These are phyloP conservation scores for Coemansia sp. DNA, from an alignment of 192 early-diverging fungal genomes.

Conservation along the genomic window DNA sequence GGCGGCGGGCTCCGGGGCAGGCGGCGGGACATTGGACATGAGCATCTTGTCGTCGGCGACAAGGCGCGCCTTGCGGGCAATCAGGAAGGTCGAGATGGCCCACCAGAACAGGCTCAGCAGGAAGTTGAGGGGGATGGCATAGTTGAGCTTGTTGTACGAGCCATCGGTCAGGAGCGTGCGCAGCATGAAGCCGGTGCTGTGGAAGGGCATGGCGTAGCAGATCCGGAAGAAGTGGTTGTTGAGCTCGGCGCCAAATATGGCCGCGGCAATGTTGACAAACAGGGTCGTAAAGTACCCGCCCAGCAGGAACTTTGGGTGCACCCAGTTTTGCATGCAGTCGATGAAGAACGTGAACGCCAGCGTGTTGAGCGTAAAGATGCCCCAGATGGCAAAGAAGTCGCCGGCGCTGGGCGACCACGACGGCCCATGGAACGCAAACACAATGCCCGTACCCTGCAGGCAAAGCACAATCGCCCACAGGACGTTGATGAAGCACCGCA, in stretches of 20 bases:
- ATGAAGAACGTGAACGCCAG: slow-evolving; percentile 42
- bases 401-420: slow-evolving; percentile 29
- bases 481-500: slow-evolving; percentile 26
- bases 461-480: slow-evolving; percentile 26
- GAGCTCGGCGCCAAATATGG: slow-evolving; percentile 40
- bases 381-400: slow-evolving; percentile 39
- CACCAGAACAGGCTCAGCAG: slow-evolving; percentile 30
- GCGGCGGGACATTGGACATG: slow-evolving; percentile 44
- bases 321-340: slow-evolving; percentile 43
- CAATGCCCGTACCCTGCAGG: slow-evolving; percentile 27
- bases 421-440: slow-evolving; percentile 33
- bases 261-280: slow-evolving; percentile 37
- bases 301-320: slow-evolving; percentile 38
- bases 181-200: slow-evolving; percentile 20
- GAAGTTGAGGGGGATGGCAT: slow-evolving; percentile 23
- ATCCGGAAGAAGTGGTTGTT: slow-evolving; percentile 48
- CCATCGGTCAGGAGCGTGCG: slow-evolving; percentile 31
- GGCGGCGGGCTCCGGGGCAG: not conserved
- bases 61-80: slow-evolving; percentile 38
- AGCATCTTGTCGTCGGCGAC: slow-evolving; percentile 25
- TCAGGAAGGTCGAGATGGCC: slow-evolving; percentile 38
- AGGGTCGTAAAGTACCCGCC: slow-evolving; percentile 34
- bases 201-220: slow-evolving; percentile 34
- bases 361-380: slow-evolving; percentile 32
- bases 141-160: slow-evolving; percentile 28